Evolutionary conservation across 345 rosid genomes (phyloP), one percentile per base, ranked within the genome.

Genomic region (Lumnitzera littorea): DNA sequence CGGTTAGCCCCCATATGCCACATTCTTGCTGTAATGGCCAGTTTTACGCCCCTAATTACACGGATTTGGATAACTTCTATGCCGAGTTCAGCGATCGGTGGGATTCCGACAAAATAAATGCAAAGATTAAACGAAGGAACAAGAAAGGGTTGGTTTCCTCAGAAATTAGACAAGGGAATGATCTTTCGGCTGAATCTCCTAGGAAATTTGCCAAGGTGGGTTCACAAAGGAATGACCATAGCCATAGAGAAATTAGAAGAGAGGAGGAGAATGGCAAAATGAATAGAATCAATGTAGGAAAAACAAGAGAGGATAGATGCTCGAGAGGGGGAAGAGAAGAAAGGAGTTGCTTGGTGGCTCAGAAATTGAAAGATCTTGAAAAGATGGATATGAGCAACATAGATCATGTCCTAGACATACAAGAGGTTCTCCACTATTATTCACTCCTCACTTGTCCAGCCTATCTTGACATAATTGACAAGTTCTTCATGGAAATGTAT

Each of bases 401-500:
- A 27, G 86, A 82, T 55, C 90, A 84, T 65, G 76, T 81, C 36
- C 64, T 78, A 12, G 96, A 88, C 76, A 67, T 91, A 9, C 83
- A 84, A 73, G 91, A 91, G 74, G 80, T 91, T 63, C 72, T 85
- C 3, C 79, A 85, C 64, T 91, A 82, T 71, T 91, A 91, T 72
- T 85, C 96, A 46, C 77, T 88, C 27, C 83, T 91, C 15, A 81
- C 82, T 9, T 91, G 84, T n/a, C 80, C 87, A 41, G 80, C 81
- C 48, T 91, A 84, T 73, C 53, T 79, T 15, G 91, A 82, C 50
- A 82, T 91, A 48, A 81, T 85, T 24, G 97, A 91, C 53, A 76
- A 71, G 62, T 84, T 87, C 67, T 88, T 91, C 83, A 64, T 78
- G 71, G 89, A 91, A 13, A 73, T 91, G 24, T 84, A 77, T 50